phyloP scores from a whole-genome alignment of 1,284 basidiomycete species.

The Pseudozyma sp. region DNA sequence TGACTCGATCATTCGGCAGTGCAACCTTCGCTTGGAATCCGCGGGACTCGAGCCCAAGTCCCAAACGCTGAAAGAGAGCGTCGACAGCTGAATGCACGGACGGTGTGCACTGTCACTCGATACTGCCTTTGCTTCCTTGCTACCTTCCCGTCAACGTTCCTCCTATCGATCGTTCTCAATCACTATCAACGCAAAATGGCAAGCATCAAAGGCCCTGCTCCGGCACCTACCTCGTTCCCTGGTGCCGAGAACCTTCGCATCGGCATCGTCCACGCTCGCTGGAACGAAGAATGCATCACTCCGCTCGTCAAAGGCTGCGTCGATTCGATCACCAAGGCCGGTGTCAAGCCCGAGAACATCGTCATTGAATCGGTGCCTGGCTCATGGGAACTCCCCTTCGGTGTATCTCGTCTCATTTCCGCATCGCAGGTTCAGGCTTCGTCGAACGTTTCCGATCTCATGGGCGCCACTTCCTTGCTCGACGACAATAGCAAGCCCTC shows the following conservation, averaged over 20 bases:
- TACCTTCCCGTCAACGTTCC: neutral
- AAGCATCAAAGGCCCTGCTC: constrained; percentile 64
- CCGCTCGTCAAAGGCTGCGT: constrained; percentile 83
- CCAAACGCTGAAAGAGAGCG: neutral
- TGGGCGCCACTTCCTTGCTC: constrained; percentile 75
- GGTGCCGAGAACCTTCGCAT: constrained; percentile 61
- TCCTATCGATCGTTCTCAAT: neutral
- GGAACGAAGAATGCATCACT: constrained; percentile 89
- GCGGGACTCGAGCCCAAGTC: neutral
- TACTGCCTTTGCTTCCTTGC: neutral
- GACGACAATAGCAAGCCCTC: constrained; percentile 45
- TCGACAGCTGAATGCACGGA: constrained; percentile 6
- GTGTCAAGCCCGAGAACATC: constrained; percentile 90
- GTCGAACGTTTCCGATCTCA: constrained; percentile 80
- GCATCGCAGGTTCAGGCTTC: constrained; percentile 83
- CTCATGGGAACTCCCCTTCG: constrained; percentile 66
- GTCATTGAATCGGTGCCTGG: constrained; percentile 92
- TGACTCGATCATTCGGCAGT: neutral
- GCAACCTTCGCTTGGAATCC: constrained; percentile 19
- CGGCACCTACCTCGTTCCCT: constrained; percentile 64
- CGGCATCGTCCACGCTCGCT: constrained; percentile 71
- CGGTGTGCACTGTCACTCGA: neutral
- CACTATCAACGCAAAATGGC: constrained; percentile 19
- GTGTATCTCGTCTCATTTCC: constrained; percentile 74
- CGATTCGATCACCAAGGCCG: constrained; percentile 80